Evolutionary conservation across 192 early-diverging fungal species (phyloP).

Genomic region (Backusella macrospora): DNA sequence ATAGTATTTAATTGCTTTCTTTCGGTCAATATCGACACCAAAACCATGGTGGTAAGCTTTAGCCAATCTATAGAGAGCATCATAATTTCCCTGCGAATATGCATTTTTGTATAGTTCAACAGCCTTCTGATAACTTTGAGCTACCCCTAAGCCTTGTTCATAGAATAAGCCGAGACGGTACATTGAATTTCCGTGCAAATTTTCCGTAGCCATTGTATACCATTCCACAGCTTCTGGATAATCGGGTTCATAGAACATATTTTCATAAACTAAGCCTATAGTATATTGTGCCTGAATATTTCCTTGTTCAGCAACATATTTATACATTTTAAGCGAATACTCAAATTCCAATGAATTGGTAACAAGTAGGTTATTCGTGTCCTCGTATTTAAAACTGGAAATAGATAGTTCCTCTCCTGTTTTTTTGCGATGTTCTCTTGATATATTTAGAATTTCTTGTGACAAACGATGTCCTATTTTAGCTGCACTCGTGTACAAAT

Average conservation of each 20-base stretch:
- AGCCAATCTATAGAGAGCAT: not conserved
- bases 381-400: not conserved
- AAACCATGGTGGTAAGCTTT: not conserved
- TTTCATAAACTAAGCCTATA: not conserved
- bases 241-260: not conserved
- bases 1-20: not conserved
- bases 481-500: not conserved
- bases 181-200: not conserved
- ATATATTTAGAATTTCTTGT: not conserved
- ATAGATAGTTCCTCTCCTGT: too few species aligned
- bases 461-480: not conserved
- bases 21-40: not conserved
- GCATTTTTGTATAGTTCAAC: not conserved
- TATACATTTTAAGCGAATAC: not conserved
- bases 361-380: not conserved
- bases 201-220: not conserved
- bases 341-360: not conserved
- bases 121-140: not conserved
- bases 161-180: constrained; percentile 9
- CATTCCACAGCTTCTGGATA: not conserved
- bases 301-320: not conserved
- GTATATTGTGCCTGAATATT: not conserved
- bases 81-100: not conserved
- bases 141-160: not conserved
- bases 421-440: not conserved